Percentiles rank a stretch among this genome's conserved stretches.
Conservation (phyloP, 768 basidiomycete species). For the Thelephora ganbajun region DNA sequence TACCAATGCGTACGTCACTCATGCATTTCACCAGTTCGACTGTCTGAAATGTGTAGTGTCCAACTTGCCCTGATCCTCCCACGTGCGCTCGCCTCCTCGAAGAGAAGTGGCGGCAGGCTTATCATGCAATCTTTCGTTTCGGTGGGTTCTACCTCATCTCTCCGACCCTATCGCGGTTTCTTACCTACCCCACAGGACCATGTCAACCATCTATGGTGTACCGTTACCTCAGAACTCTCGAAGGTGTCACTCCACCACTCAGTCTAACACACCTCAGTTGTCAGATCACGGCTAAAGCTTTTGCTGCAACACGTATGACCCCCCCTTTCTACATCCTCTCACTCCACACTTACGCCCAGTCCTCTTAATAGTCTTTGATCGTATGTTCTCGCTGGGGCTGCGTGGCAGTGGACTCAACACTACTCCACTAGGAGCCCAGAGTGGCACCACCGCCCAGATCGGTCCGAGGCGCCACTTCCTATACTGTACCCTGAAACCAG, state of each 20-base stretch:
- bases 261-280: constrained; percentile 78
- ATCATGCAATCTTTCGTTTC: constrained; percentile 76
- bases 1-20: constrained; percentile 72
- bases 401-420: constrained; percentile 63
- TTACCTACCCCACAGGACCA: constrained; percentile 34
- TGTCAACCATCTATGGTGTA: constrained; percentile 89
- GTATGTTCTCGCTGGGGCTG: constrained; percentile 79
- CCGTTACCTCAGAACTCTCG: constrained; percentile 80
- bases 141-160: constrained; percentile 27
- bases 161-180: not conserved
- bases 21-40: not conserved
- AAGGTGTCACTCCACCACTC: constrained; percentile 82
- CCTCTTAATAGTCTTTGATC: constrained; percentile 55
- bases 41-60: constrained; percentile 33
- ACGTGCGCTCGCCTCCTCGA: constrained; percentile 75
- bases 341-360: not conserved
- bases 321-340: not conserved
- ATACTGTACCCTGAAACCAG: constrained; percentile 63
- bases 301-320: constrained; percentile 65
- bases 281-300: constrained; percentile 81
- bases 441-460: constrained; percentile 45
- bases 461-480: constrained; percentile 78
- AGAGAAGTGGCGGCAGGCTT: constrained; percentile 89
- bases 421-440: constrained; percentile 45
- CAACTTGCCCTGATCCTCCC: constrained; percentile 69